Evolutionary conservation across 495 filamentous ascomycete species (phyloP).

Genomic region (Penicillium crystallinum): DNA sequence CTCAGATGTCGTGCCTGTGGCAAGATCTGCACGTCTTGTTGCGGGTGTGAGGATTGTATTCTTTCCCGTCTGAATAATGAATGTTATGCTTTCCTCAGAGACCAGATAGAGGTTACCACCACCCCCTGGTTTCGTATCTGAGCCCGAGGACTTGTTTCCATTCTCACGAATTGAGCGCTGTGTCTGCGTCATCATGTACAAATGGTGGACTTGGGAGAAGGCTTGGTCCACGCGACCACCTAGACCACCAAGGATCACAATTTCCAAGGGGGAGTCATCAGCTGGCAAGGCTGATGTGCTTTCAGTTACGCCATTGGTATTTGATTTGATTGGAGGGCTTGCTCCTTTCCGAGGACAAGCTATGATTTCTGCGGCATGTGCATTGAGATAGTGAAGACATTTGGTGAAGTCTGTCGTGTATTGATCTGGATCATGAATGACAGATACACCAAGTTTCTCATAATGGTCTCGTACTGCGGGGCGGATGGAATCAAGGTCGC

Average conservation of each 20-base stretch:
- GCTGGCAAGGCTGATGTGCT: not conserved
- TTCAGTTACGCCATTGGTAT: not conserved
- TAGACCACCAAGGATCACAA: slow-evolving; percentile 76
- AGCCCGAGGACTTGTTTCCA: not conserved
- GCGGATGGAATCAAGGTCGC: slow-evolving; percentile 81
- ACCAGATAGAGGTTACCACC: slow-evolving; percentile 60
- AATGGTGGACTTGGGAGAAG: slow-evolving; percentile 77
- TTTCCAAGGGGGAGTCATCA: slow-evolving; percentile 27
- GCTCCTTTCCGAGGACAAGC: slow-evolving; percentile 10
- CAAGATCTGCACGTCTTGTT: slow-evolving; percentile 20
- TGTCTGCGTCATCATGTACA: slow-evolving; percentile 47
- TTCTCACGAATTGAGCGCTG: slow-evolving; percentile 13
- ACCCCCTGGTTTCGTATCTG: not conserved
- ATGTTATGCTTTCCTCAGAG: slow-evolving; percentile 72
- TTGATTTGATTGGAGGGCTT: slow-evolving; percentile 1
- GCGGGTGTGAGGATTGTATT: slow-evolving; percentile 65
- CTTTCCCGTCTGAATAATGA: slow-evolving; percentile 61
- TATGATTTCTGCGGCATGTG: slow-evolving; percentile 26
- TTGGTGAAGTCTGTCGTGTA: slow-evolving; percentile 82
- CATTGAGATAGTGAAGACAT: slow-evolving; percentile 59
- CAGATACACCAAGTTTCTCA: slow-evolving; percentile 40
- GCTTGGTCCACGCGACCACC: slow-evolving; percentile 90
- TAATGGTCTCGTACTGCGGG: slow-evolving; percentile 57
- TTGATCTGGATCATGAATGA: slow-evolving; percentile 69
- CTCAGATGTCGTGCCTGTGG: not conserved